Percentiles rank a stretch among this genome's conserved stretches.
Conservation (phyloP, 805 yeast genomes). For the Barnettozyma wickerhamii region DNA sequence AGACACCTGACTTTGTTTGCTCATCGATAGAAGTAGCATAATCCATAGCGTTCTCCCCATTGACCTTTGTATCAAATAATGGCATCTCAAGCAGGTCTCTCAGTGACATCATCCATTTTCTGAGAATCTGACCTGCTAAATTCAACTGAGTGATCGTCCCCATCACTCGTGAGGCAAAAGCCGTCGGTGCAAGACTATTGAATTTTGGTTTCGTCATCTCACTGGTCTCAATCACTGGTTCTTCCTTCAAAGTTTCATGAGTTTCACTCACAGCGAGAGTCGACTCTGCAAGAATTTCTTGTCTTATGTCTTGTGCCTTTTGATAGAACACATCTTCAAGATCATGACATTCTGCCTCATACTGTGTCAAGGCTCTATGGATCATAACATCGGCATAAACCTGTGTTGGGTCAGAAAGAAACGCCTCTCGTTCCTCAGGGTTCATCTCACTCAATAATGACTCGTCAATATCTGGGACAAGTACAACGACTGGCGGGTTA, state of each 20-base stretch:
- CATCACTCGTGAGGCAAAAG: conserved; percentile 14
- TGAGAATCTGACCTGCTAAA: conserved; percentile 45
- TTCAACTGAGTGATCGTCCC: conserved; percentile 36
- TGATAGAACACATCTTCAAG: conserved; percentile 51
- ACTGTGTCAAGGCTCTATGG: conserved; percentile 19
- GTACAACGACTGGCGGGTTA: conserved; percentile 26
- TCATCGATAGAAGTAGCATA: conserved; percentile 68
- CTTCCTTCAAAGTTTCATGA: neutral
- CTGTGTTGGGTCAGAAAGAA: neutral
- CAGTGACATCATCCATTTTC: conserved; percentile 46
- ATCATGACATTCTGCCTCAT: conserved; percentile 35
- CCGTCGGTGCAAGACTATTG: conserved; percentile 12
- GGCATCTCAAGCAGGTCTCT: conserved; percentile 47
- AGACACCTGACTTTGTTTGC: conserved; percentile 66
- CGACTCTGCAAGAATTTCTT: conserved; percentile 40
- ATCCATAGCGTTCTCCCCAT: conserved; percentile 48
- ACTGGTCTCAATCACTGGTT: too few relatives aligned
- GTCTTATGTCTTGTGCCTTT: conserved; percentile 59
- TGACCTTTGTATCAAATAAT: conserved; percentile 43
- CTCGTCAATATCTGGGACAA: conserved; percentile 26
- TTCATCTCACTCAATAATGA: conserved; percentile 12
- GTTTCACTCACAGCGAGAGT: conserved; percentile 17
- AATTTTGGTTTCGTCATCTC: too few relatives aligned
- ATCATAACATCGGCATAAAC: conserved; percentile 23
- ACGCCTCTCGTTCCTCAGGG: conserved; percentile 9